phyloP scores from a whole-genome alignment of 176 grass and related monocot species.

The Neostapfia colusana region DNA sequence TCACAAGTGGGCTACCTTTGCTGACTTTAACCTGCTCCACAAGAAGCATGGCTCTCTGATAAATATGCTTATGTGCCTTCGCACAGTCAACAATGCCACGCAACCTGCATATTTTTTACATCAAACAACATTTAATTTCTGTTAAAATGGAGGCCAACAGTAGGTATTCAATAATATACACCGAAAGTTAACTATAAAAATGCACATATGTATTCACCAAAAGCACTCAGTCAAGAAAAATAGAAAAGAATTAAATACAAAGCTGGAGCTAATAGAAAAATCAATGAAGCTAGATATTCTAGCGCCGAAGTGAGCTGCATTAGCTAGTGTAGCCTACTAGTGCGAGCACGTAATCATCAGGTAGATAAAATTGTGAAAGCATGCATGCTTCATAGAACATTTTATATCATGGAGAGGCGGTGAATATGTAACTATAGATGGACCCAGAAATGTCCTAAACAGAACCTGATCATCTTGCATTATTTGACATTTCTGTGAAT shows the following conservation, averaged over 20 bases:
- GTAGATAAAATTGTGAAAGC: neutral
- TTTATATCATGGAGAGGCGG: neutral
- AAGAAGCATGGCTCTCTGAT: slow-evolving; percentile 79
- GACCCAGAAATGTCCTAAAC: slow-evolving; percentile 2
- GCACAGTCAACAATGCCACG: slow-evolving; percentile 89
- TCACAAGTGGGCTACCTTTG: slow-evolving; percentile 88
- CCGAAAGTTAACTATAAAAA: slow-evolving; percentile 2
- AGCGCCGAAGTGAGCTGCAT: neutral
- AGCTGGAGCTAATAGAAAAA: slow-evolving; percentile 11
- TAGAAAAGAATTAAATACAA: neutral
- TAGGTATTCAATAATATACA: slow-evolving; percentile 12
- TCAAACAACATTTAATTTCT: neutral
- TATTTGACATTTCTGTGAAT: slow-evolving; percentile 12
- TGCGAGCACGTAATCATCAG: neutral
- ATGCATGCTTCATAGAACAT: neutral
- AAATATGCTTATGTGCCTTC: slow-evolving; percentile 68
- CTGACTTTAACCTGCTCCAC: slow-evolving; percentile 97
- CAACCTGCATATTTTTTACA: slow-evolving; percentile 53
- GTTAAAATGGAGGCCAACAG: slow-evolving; percentile 12
- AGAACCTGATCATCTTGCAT: slow-evolving; percentile 28
- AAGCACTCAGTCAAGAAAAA: neutral
- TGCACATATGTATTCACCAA: slow-evolving; percentile 13
- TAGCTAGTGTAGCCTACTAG: neutral
- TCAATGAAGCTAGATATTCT: neutral
- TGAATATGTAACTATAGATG: neutral